Evolutionary conservation across 352 stramenopile genomes (phyloP).

Genomic region (Blastocystis sp.): DNA sequence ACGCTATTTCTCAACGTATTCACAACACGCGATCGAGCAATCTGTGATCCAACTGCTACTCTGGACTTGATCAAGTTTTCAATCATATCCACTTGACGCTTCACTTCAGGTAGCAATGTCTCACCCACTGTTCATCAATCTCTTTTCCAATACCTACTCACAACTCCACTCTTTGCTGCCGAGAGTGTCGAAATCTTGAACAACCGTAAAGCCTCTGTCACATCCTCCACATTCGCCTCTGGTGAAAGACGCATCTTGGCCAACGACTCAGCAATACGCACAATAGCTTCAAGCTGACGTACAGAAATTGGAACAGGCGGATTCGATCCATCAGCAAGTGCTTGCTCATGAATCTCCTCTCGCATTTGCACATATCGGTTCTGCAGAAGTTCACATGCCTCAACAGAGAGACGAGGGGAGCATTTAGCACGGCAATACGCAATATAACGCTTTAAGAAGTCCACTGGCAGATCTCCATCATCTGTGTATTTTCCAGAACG

Average conservation of each 20-base stretch:
- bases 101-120: slow-evolving; percentile 22
- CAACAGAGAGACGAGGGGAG: slow-evolving; percentile 76
- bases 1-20: slow-evolving; percentile 32
- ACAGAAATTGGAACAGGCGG: slow-evolving; percentile 91
- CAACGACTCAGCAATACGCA: slow-evolving; percentile 89
- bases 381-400: slow-evolving; percentile 81
- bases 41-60: slow-evolving; percentile 50
- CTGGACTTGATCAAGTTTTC: slow-evolving; percentile 55
- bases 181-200: slow-evolving; percentile 97
- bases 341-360: slow-evolving; percentile 82
- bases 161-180: slow-evolving; percentile 80
- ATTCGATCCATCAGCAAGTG: slow-evolving; percentile 67
- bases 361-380: slow-evolving; percentile 91
- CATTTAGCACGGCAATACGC: slow-evolving; percentile 90
- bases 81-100: slow-evolving; percentile 52
- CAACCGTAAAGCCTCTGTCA: slow-evolving; percentile 88
- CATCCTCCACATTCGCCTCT: slow-evolving; percentile 74
- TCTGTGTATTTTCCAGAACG: slow-evolving; percentile 68
- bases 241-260: slow-evolving; percentile 89
- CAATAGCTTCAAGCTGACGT: slow-evolving; percentile 90
- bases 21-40: slow-evolving; percentile 15
- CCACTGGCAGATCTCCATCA: slow-evolving; percentile 69
- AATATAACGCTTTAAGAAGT: slow-evolving; percentile 93
- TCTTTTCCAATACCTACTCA: slow-evolving; percentile 72
- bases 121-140: slow-evolving; percentile 63